Evolutionary conservation across 768 basidiomycete species (phyloP), one percentile per base, ranked within the genome.

Genomic region (Trametes elegans): DNA sequence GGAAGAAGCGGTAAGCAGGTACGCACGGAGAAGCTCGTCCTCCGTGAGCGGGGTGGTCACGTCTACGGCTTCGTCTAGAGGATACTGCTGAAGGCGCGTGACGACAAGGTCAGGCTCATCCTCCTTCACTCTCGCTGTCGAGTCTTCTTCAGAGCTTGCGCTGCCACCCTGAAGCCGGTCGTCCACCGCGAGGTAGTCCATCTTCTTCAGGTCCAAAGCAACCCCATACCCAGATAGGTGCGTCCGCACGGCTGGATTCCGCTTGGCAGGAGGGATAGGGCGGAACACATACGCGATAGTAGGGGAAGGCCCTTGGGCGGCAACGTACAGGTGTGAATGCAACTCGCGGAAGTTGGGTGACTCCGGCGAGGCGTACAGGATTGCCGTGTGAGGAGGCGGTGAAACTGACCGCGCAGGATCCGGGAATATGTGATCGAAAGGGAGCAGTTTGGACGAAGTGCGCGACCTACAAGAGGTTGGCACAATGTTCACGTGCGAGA

Each of bases 161-260:
- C 42, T 43, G 6, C 51, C 26, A 21, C 51, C 34, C 52, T 61
- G 58, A 16, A 59, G 69, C 40, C 97, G 76, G 68, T 99, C 97
- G 66, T 99, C 97, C 7, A 98, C 73, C 4, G 88, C 93, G 11
- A 98, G 80, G 67, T 98, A 99, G 64, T 99, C 97, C 79, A 84
- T 97, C 74, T 95, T 97, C 77, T 99, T 99, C 62, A 99, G 71
- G 62, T 96, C 93, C 49, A 99, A 74, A 19, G 88, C 79, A 7
- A 95, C 95, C 3, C 97, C 97, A 62, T 93, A 99, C 5, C 96
- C 96, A 3, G 88, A 84, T 7, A 99, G 73, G 64, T 79, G 77
- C 54, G 71, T 79, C 5, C 71, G 66, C 19, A 68, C 61, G 1
- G 63, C 63, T 0, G 62, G 45, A 18, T 62, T 64, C 0, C 65